Percentiles rank a stretch among this genome's conserved stretches.
These are phyloP conservation scores for Saccharomycopsis javanensis DNA, from an alignment of 805 yeast genomes.

Conservation along the genomic window DNA sequence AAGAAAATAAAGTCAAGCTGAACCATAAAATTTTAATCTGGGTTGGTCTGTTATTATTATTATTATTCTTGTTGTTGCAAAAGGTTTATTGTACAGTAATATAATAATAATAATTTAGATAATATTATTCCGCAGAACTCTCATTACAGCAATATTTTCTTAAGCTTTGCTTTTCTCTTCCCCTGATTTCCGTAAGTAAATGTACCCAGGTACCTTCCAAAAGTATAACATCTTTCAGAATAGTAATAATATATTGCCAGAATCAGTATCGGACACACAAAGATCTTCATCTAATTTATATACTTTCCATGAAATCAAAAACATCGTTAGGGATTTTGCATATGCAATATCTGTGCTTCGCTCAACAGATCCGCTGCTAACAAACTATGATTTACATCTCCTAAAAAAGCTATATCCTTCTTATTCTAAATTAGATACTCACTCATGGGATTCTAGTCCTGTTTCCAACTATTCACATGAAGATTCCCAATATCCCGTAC, in stretches of 20 bases:
- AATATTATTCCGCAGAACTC: too few relatives aligned
- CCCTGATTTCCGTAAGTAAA: not conserved
- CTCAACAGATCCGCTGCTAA: not conserved
- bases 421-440: not conserved
- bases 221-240: not conserved
- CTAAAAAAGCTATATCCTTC: not conserved
- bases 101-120: too few relatives aligned
- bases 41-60: too few relatives aligned
- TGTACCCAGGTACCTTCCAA: not conserved
- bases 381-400: not conserved
- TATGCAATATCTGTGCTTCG: not conserved
- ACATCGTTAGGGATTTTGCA: not conserved
- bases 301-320: not conserved
- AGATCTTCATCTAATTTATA: not conserved
- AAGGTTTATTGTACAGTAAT: too few relatives aligned
- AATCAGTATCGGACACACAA: not conserved
- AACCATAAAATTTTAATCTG: too few relatives aligned
- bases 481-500: not conserved
- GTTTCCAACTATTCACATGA: not conserved
- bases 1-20: too few relatives aligned
- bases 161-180: not conserved
- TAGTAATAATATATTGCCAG: not conserved
- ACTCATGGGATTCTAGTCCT: not conserved
- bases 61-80: too few relatives aligned
- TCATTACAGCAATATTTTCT: not conserved